Conservation (phyloP, 768 basidiomycete species). For the Xerocomellus chrysenteron region DNA sequence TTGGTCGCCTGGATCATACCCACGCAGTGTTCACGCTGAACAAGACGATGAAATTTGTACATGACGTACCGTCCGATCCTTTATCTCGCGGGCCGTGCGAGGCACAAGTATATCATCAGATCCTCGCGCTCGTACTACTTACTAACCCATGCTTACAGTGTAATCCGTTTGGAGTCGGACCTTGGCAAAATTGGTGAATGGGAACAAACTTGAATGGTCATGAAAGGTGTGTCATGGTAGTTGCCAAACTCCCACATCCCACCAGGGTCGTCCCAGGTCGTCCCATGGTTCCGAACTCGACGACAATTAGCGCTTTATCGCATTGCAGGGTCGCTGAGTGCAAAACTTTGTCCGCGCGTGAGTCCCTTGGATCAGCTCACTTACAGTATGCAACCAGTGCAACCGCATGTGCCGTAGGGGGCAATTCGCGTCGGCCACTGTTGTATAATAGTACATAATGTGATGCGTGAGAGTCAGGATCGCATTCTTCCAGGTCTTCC, state of each 20-base stretch:
- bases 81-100: too few species aligned
- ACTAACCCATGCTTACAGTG: too few species aligned
- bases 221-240: conserved; percentile 76
- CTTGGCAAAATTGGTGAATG: conserved; percentile 81
- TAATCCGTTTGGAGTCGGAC: conserved; percentile 61
- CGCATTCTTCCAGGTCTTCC: conserved; percentile 2
- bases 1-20: too few species aligned
- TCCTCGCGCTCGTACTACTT: too few species aligned
- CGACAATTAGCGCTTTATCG: conserved; percentile 86
- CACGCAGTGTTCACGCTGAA: too few species aligned
- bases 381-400: not conserved
- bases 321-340: conserved; percentile 36
- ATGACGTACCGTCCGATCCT: too few species aligned
- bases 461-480: conserved; percentile 9
- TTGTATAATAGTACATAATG: not conserved
- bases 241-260: conserved; percentile 82
- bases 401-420: not conserved
- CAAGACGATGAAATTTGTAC: too few species aligned
- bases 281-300: conserved; percentile 88
- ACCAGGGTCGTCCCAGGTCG: conserved; percentile 59
- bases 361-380: not conserved
- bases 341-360: too few species aligned
- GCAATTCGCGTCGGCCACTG: not conserved
- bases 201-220: conserved; percentile 72
- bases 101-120: too few species aligned